Conservation (phyloP, 176 grass and related monocot genomes). For the Cenchrus americanus region DNA sequence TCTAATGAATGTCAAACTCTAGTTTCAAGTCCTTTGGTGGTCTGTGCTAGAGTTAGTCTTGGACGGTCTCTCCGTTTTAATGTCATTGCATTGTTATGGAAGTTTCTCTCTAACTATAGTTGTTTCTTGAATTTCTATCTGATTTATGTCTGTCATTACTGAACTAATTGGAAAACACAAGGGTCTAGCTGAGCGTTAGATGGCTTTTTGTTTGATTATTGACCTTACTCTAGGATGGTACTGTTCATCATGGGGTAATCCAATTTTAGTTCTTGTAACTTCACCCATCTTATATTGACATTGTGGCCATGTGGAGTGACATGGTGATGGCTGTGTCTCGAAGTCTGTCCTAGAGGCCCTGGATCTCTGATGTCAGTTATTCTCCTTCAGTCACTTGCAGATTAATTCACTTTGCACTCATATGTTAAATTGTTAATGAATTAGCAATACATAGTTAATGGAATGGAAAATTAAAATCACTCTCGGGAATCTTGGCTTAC, state of each 20-base stretch:
- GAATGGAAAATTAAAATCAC: not conserved
- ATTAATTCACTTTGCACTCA: not conserved
- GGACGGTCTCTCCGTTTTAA: not conserved
- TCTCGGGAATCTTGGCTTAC: not conserved
- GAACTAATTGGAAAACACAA: not conserved
- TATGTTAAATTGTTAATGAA: not conserved
- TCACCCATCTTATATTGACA: not conserved
- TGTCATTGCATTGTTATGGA: slow-evolving; percentile 19
- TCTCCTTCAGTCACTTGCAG: not conserved
- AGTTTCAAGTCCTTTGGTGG: not conserved
- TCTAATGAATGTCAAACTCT: not conserved
- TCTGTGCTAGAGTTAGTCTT: not conserved
- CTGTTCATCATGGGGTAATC: not conserved
- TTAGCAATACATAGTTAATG: not conserved
- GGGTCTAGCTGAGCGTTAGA: not conserved
- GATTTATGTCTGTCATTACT: not conserved
- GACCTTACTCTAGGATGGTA: not conserved
- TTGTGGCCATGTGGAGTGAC: not conserved
- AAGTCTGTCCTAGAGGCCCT: not conserved
- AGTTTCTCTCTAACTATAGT: not conserved
- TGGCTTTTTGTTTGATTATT: slow-evolving; percentile 25
- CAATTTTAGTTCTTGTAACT: not conserved
- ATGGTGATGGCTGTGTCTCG: not conserved
- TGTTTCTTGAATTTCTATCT: not conserved
- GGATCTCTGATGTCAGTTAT: not conserved